These are phyloP conservation scores for Collybia mongolica DNA, from an alignment of 768 basidiomycete genomes.

Conservation along the genomic window DNA sequence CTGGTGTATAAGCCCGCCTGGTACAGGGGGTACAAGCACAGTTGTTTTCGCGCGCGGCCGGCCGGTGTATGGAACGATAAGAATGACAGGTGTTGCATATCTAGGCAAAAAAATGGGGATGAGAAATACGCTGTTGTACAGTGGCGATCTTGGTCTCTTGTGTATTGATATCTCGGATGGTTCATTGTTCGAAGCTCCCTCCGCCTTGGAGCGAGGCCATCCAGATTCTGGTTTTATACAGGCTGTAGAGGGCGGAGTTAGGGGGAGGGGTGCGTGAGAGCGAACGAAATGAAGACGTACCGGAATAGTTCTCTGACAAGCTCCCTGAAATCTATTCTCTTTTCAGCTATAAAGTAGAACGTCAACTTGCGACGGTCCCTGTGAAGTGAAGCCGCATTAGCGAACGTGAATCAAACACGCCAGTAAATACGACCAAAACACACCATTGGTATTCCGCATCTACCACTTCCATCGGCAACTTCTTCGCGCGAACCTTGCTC, in stretches of 20 bases:
- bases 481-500: conserved; percentile 90
- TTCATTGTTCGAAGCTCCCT: conserved; percentile 36
- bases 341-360: conserved; percentile 96
- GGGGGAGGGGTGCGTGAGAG: neutral
- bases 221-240: conserved; percentile 96
- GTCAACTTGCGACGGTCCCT: conserved; percentile 98
- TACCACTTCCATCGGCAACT: conserved; percentile 97
- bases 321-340: conserved; percentile 94
- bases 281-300: conserved; percentile 34
- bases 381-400: conserved; percentile 2
- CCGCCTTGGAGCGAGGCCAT: conserved; percentile 80
- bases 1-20: conserved; percentile 1
- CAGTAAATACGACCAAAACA: conserved; percentile 20
- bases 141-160: conserved; percentile 4
- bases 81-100: conserved; percentile 1
- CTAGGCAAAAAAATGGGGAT: conserved; percentile 1
- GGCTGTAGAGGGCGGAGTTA: conserved; percentile 33
- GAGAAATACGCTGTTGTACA: conserved; percentile 10
- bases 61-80: conserved; percentile 6
- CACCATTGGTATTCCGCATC: conserved; percentile 99
- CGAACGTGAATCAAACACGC: neutral
- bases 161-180: conserved; percentile 3
- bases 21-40: conserved; percentile 1
- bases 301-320: conserved; percentile 93
- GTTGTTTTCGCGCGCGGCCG: conserved; percentile 8